These are phyloP conservation scores for Cymbopogon citratus DNA, from an alignment of 176 grass and related monocot species.

Conservation along the genomic window DNA sequence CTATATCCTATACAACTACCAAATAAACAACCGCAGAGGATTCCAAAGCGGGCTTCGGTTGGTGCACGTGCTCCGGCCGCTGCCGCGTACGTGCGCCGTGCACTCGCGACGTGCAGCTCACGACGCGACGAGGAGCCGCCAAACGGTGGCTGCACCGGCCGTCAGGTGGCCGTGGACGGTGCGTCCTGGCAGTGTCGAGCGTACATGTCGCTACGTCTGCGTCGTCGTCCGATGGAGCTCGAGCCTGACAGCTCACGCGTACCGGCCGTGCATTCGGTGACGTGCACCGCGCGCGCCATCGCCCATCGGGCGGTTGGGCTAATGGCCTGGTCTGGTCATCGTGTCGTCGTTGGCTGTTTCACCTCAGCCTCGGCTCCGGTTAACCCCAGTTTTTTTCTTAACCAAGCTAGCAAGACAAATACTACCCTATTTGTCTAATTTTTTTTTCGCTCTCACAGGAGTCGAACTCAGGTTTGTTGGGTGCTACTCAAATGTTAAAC, in stretches of 20 bases:
- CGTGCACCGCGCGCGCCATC: not conserved
- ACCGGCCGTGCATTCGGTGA: not conserved
- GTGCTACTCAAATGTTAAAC: no score
- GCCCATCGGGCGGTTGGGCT: not conserved
- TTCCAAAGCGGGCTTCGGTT: not conserved
- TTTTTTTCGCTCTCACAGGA: no score
- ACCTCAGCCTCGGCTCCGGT: no score
- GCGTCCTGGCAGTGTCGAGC: not conserved
- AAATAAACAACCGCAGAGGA: not conserved
- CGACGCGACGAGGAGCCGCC: not conserved
- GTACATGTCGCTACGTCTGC: not conserved
- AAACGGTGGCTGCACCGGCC: not conserved
- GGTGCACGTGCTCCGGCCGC: not conserved
- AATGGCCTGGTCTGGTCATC: not conserved
- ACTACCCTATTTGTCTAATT: no score
- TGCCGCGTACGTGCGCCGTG: not conserved
- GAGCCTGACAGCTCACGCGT: constrained; percentile 6
- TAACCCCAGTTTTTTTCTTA: no score
- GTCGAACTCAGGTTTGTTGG: no score
- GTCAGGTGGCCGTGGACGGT: constrained; percentile 15
- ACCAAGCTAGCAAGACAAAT: no score
- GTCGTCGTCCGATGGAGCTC: not conserved
- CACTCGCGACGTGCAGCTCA: not conserved
- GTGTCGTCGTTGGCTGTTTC: not conserved
- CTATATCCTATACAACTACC: not conserved